Conservation (phyloP, 2,329 filamentous ascomycete genomes). For the Claviceps sp. region DNA sequence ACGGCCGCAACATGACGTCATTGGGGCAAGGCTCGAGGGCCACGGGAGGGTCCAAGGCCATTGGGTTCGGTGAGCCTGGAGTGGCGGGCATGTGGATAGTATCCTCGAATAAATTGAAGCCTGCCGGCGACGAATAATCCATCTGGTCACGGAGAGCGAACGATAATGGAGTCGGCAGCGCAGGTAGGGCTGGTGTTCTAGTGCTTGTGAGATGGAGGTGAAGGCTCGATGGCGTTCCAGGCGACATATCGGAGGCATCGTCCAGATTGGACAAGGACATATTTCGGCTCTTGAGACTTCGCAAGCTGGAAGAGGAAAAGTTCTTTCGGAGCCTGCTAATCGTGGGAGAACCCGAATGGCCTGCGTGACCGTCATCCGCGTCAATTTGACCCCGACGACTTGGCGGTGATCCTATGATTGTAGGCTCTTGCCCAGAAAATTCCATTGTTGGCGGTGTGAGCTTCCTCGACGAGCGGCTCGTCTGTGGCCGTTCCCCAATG, state of each 20-base stretch:
- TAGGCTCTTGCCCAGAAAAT: constrained; percentile 5
- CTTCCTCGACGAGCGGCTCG: constrained; percentile 1
- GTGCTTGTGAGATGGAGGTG: constrained; percentile 48
- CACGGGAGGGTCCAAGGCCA: constrained; percentile 53
- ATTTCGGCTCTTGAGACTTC: constrained; percentile 61
- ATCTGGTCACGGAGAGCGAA: constrained; percentile 46
- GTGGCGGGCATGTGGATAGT: constrained; percentile 57
- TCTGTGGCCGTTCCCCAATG: constrained; percentile 2
- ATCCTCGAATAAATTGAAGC: constrained; percentile 71
- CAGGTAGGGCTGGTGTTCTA: constrained; percentile 38
- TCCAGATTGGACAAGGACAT: constrained; percentile 52
- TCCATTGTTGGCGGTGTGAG: constrained; percentile 3
- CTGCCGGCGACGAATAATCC: constrained; percentile 47
- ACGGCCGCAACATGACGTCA: constrained; percentile 79
- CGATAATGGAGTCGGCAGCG: constrained; percentile 54
- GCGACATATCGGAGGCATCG: constrained; percentile 52
- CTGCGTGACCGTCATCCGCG: constrained; percentile 23
- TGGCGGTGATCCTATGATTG: constrained; percentile 17
- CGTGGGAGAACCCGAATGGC: constrained; percentile 40
- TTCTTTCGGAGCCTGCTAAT: constrained; percentile 45
- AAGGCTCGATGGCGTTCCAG: constrained; percentile 59
- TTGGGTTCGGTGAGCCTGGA: constrained; percentile 51
- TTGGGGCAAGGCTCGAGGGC: constrained; percentile 85
- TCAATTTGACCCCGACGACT: constrained; percentile 20
- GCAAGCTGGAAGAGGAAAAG: constrained; percentile 56